phyloP scores from a whole-genome alignment of 306 rosid species.

The Vicia faba region DNA sequence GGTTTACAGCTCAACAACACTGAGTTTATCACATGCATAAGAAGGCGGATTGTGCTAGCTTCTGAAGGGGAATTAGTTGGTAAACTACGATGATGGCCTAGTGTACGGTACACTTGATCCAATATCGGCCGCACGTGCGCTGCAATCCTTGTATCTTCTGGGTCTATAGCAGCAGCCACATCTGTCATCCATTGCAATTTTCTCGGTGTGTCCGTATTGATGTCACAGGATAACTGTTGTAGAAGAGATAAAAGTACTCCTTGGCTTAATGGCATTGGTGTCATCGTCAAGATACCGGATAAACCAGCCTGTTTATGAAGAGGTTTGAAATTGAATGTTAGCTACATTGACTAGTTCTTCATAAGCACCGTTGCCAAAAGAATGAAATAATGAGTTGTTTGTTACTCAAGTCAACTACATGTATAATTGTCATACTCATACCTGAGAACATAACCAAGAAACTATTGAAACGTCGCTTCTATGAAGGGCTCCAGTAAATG shows the following conservation, averaged over 20 bases:
- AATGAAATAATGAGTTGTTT: constrained; percentile 17
- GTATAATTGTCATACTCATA: constrained; percentile 43
- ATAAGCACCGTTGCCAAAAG: constrained; percentile 26
- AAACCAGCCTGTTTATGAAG: constrained; percentile 62
- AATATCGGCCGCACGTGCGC: constrained; percentile 52
- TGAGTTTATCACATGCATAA: constrained; percentile 73
- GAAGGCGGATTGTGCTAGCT: constrained; percentile 58
- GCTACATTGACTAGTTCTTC: constrained; percentile 24
- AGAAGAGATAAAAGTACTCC: constrained; percentile 76
- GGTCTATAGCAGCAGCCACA: constrained; percentile 62
- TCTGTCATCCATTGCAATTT: constrained; percentile 74
- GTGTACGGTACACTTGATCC: constrained; percentile 58
- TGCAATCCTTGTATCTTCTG: constrained; percentile 56
- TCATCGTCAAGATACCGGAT: constrained; percentile 49
- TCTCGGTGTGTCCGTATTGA: constrained; percentile 48
- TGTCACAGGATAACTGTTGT: constrained; percentile 65
- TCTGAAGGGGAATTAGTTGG: constrained; percentile 56
- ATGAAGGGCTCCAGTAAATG: constrained; percentile 64
- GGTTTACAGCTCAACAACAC: constrained; percentile 64
- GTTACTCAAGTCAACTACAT: constrained; percentile 13
- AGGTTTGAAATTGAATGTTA: constrained; percentile 19
- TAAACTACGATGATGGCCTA: constrained; percentile 52
- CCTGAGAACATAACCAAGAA: constrained; percentile 85
- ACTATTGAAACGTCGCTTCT: constrained; percentile 65
- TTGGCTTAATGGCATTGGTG: constrained; percentile 71